A percentile compares a stretch with the other conserved stretches of the same genome.
Conservation (phyloP, 257 asterid genomes). For the Solanum sitiens region DNA sequence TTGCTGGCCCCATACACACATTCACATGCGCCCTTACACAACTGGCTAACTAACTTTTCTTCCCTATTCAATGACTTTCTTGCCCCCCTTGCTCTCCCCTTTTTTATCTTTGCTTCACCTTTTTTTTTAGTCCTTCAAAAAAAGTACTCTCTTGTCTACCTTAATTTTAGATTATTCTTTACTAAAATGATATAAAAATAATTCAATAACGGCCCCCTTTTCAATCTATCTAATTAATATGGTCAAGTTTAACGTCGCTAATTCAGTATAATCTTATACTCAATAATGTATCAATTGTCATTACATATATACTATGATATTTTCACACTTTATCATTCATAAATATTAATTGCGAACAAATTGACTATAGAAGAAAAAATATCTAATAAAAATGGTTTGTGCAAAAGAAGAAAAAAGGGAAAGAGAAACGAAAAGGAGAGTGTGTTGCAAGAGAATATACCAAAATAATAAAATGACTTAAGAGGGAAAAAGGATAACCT, state of each 20-base stretch:
- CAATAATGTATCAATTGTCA: background rate
- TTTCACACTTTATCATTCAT: background rate
- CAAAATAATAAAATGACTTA: background rate
- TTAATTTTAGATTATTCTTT: slow-evolving; percentile 15
- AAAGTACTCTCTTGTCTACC: slow-evolving; percentile 12
- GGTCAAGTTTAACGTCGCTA: background rate
- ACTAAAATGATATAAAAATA: background rate
- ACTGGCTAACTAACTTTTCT: slow-evolving; percentile 4
- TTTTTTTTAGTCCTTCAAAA: background rate
- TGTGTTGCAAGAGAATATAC: background rate
- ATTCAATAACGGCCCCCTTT: background rate
- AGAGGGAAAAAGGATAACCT: background rate
- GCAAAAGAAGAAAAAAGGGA: background rate
- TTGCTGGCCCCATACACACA: slow-evolving; percentile 50
- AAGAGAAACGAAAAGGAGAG: background rate
- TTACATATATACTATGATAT: background rate
- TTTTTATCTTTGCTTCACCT: background rate
- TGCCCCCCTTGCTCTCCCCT: slow-evolving; percentile 10
- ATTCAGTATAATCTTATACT: background rate
- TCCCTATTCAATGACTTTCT: slow-evolving; percentile 1
- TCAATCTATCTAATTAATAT: background rate
- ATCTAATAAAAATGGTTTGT: background rate
- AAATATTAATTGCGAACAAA: background rate
- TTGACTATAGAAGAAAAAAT: background rate
- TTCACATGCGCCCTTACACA: slow-evolving; percentile 46